phyloP scores from a whole-genome alignment of 768 basidiomycete species.

The Russula compacta region DNA sequence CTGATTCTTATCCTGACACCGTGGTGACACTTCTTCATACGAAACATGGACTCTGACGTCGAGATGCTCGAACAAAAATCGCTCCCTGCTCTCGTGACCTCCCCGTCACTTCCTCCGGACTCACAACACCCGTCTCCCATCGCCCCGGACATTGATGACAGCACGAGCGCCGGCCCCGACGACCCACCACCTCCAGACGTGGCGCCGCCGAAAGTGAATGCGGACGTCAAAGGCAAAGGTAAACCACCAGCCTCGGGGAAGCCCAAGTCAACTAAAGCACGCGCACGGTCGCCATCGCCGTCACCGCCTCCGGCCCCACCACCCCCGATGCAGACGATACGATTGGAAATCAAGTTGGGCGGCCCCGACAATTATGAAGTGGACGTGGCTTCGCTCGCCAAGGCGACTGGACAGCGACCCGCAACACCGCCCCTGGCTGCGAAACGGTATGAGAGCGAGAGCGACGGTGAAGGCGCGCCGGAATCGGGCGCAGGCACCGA shows the following conservation, averaged over 20 bases:
- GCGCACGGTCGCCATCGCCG: conserved; percentile 46
- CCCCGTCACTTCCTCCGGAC: conserved; percentile 11
- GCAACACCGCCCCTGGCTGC: conserved; percentile 42
- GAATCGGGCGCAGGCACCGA: conserved; percentile 16
- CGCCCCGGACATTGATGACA: conserved; percentile 6
- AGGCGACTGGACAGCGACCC: conserved; percentile 55
- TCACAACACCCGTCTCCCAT: conserved; percentile 7
- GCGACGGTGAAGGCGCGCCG: conserved; percentile 33
- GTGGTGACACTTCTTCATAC: background rate
- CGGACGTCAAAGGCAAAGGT: conserved; percentile 19
- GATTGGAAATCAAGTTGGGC: conserved; percentile 60
- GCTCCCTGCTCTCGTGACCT: conserved; percentile 1
- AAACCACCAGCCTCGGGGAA: conserved; percentile 25
- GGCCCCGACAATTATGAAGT: conserved; percentile 71
- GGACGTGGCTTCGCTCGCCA: conserved; percentile 48
- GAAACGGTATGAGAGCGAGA: conserved; percentile 41
- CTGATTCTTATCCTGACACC: background rate
- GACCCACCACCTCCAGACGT: conserved; percentile 20
- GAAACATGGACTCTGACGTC: conserved; percentile 12
- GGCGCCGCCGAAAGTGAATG: conserved; percentile 17
- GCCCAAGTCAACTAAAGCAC: conserved; percentile 42
- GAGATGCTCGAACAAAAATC: conserved; percentile 12
- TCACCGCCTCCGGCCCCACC: conserved; percentile 42
- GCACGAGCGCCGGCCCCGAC: conserved; percentile 16
- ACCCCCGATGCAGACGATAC: conserved; percentile 51